Evolutionary conservation across 23 red algal species (phyloP).

Genomic region (Gracilaria domingensis): DNA sequence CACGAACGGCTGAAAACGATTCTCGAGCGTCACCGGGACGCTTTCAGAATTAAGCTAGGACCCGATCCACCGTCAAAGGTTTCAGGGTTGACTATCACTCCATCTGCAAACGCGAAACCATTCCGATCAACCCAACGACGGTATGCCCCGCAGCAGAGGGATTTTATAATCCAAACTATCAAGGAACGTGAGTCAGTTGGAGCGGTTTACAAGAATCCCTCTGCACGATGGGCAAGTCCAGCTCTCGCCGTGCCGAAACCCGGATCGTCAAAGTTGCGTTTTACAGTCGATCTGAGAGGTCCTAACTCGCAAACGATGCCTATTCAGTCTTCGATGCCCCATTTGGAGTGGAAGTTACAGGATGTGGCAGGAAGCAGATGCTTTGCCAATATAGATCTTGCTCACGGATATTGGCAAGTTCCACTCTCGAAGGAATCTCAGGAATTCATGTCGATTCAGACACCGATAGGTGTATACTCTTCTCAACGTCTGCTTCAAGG

Average conservation of each 20-base stretch:
- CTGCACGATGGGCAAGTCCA: not conserved
- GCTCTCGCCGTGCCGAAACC: not conserved
- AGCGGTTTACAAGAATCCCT: slow-evolving; percentile 1
- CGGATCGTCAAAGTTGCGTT: not conserved
- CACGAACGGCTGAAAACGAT: too few species aligned
- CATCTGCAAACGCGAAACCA: not conserved
- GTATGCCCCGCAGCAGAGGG: slow-evolving; percentile 3
- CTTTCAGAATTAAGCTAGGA: too few species aligned
- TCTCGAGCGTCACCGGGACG: too few species aligned
- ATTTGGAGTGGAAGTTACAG: not conserved
- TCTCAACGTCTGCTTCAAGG: slow-evolving; percentile 24
- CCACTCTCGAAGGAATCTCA: slow-evolving; percentile 29
- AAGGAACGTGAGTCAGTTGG: not conserved
- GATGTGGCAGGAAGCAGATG: not conserved
- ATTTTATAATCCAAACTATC: not conserved
- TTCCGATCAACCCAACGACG: not conserved
- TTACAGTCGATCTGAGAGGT: slow-evolving; percentile 8
- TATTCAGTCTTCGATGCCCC: not conserved
- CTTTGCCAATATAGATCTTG: slow-evolving; percentile 1
- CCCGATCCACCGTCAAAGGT: not conserved
- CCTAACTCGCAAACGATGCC: not conserved
- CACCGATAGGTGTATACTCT: slow-evolving; percentile 20
- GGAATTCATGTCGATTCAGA: slow-evolving; percentile 27
- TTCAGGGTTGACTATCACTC: not conserved
- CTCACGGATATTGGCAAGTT: not conserved